Conservation (phyloP, 257 asterid species). For the Scutellaria galericulata region DNA sequence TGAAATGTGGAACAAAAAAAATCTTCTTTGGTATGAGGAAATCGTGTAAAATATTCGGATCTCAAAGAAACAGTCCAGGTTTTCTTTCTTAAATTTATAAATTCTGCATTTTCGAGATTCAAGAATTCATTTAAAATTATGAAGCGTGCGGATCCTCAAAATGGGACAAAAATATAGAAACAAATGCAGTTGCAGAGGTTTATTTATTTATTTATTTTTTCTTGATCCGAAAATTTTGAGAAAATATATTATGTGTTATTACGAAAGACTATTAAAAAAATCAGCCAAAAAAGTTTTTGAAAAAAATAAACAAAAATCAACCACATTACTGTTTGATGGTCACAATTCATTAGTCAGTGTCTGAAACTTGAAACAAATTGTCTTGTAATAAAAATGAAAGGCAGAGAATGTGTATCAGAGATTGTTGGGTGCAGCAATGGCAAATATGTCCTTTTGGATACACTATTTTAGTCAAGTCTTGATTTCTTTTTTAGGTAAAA, state of each 20-base stretch:
- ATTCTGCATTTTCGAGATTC: constrained; percentile 18
- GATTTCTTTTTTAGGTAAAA: constrained; percentile 16
- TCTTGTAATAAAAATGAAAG: constrained; percentile 26
- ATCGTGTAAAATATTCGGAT: constrained; percentile 6
- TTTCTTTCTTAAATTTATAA: constrained; percentile 8
- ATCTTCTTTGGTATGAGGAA: constrained; percentile 23
- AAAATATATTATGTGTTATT: too few species aligned
- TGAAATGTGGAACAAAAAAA: background rate
- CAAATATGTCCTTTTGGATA: constrained; percentile 42
- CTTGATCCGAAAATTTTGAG: background rate
- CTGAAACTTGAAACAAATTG: constrained; percentile 40
- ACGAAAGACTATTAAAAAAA: background rate
- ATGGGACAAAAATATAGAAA: background rate
- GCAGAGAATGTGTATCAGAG: constrained; percentile 39
- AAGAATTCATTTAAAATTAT: constrained; percentile 27
- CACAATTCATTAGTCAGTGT: constrained; percentile 34
- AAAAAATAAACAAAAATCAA: background rate
- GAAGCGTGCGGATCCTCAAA: constrained; percentile 32
- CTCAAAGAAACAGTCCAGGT: constrained; percentile 9
- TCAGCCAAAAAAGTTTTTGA: background rate
- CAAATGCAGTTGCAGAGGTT: background rate
- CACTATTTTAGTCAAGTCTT: constrained; percentile 49
- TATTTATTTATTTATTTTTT: background rate
- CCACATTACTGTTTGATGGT: constrained; percentile 21
- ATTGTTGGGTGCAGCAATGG: constrained; percentile 52